These are phyloP conservation scores for Hypoxylon perforatum DNA, from an alignment of 495 filamentous ascomycete genomes.

Conservation along the genomic window DNA sequence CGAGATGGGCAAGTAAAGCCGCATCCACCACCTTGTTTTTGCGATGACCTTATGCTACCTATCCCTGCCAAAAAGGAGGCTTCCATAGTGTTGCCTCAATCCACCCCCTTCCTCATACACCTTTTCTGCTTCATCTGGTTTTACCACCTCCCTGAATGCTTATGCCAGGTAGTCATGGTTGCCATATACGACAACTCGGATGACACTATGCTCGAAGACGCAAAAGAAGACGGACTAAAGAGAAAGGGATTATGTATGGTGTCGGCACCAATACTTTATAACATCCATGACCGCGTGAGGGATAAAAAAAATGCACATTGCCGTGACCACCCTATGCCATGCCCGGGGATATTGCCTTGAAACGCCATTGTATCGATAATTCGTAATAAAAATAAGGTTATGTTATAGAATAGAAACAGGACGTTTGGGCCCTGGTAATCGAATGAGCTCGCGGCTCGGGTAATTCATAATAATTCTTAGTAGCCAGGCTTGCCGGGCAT, in stretches of 20 bases:
- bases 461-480: slow-evolving; percentile 27
- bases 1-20: neutral
- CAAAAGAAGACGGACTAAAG: slow-evolving; percentile 4
- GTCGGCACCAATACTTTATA: slow-evolving; percentile 41
- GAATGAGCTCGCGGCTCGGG: neutral
- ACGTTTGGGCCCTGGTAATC: neutral
- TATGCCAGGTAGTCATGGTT: slow-evolving; percentile 29
- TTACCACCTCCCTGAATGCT: slow-evolving; percentile 30
- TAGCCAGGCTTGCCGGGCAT: slow-evolving; percentile 62
- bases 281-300: slow-evolving; percentile 32
- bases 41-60: neutral
- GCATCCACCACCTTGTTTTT: neutral
- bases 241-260: slow-evolving; percentile 35
- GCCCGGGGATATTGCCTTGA: slow-evolving; percentile 32
- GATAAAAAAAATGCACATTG: slow-evolving; percentile 29
- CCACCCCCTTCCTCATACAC: neutral
- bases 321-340: slow-evolving; percentile 8
- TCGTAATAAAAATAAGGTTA: slow-evolving; percentile 21
- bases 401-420: slow-evolving; percentile 14
- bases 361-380: slow-evolving; percentile 32
- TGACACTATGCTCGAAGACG: slow-evolving; percentile 20
- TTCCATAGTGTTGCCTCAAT: neutral
- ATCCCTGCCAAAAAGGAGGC: neutral
- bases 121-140: slow-evolving; percentile 5
- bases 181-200: slow-evolving; percentile 21